Conservation (phyloP, 2,329 filamentous ascomycete species). For the Alternaria gaisen region DNA sequence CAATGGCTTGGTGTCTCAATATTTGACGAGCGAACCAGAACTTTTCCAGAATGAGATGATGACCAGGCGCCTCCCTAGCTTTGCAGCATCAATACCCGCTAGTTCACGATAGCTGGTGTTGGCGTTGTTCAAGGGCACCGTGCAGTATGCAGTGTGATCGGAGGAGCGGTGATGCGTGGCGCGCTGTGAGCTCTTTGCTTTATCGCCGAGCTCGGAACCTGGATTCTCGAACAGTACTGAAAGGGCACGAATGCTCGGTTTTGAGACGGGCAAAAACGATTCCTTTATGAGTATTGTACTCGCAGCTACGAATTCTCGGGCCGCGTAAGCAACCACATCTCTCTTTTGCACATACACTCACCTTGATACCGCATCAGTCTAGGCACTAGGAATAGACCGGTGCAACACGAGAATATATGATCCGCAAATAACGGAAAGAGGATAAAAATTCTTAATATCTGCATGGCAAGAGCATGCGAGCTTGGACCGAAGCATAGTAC, state of each 20-base stretch:
- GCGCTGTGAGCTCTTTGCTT: conserved; percentile 4
- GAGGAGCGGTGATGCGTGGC: conserved; percentile 1
- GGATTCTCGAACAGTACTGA: background rate
- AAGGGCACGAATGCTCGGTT: rapidly evolving
- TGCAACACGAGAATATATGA: too few species aligned
- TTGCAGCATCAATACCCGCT: background rate
- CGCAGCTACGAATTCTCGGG: background rate
- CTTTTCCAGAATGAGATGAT: background rate
- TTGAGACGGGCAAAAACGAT: rapidly evolving
- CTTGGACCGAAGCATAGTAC: too few species aligned
- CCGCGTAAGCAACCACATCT: background rate
- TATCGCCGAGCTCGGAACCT: conserved; percentile 1
- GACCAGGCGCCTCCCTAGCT: background rate
- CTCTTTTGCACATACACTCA: background rate
- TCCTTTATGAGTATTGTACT: background rate
- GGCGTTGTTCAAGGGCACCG: background rate
- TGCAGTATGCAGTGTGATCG: conserved; percentile 9
- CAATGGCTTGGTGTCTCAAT: background rate
- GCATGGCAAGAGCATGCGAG: too few species aligned
- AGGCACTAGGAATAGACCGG: rapidly evolving
- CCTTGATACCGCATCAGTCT: too few species aligned
- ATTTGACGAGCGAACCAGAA: background rate
- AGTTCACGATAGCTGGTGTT: background rate
- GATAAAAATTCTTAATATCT: too few species aligned
- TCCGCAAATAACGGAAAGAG: too few species aligned